Evolutionary conservation across 495 filamentous ascomycete species (phyloP), one percentile per base, ranked within the genome.

Genomic region (Penicillium cataractarum): DNA sequence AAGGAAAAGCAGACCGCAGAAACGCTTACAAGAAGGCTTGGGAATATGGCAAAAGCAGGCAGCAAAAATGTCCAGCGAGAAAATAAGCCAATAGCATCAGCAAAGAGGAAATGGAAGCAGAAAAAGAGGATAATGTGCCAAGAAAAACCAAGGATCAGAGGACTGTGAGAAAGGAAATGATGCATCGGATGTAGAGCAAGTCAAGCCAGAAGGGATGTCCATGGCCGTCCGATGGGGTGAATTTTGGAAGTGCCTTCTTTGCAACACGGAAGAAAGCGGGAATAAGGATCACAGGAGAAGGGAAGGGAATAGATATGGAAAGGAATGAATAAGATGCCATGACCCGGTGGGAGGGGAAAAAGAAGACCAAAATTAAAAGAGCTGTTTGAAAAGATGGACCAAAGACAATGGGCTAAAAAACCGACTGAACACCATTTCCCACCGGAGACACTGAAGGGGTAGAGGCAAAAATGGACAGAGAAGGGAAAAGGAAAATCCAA

Each of bases 401-500:
- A 32, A 74, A 49, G 32, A 60, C 27, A 39, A 58, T 70, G 55
- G 46, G 44, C 57, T 46, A 21, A 46, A 35, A 67, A 57, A 65
- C 70, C 63, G 40, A 68, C 62, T 46, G 73, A 76, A 60, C 76
- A 83, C 61, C 74, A 78, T 70, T n/a, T 35, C 68, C 77, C 55
- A 74, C 76, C 65, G 74, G 78, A 65, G 76, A 78, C 62, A 57
- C 55, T 61, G 61, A 42, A 57, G 67, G 63, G 51, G 53, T 57
- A 65, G 39, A 39, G 27, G 21, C 55, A 60, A 63, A 52, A 58
- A 61, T 63, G 52, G 46, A 69, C 56, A 65, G 55, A 58, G 57
- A 70, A 66, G 29, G 55, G 46, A n/a, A 64, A 67, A 69, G 31
- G 46, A 62, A 64, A 57, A 55, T 54, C 51, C 27, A 63, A 60